Percentiles rank a stretch among this genome's conserved stretches.
These are phyloP conservation scores for Pestalotiopsis sp. DNA, from an alignment of 2,329 filamentous ascomycete species.

Conservation along the genomic window DNA sequence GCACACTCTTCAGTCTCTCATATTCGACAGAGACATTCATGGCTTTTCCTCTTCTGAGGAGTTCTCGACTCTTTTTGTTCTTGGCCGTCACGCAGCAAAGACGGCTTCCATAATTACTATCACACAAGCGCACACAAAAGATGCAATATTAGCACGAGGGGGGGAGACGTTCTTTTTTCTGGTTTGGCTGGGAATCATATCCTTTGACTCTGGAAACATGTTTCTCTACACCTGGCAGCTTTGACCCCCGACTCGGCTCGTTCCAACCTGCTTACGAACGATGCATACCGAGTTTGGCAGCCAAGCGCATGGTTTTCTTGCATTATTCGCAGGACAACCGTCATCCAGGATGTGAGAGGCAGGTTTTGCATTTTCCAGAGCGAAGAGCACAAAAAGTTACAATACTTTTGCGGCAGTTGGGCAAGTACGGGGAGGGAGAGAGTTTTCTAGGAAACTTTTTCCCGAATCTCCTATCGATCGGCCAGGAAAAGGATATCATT, in stretches of 20 bases:
- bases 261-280: not conserved
- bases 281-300: not conserved
- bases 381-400: not conserved
- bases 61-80: not conserved
- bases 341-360: not conserved
- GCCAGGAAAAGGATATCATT: not conserved
- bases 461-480: conserved; percentile 6
- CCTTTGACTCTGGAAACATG: not conserved
- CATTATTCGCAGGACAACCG: not conserved
- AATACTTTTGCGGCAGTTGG: not conserved
- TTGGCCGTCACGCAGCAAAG: not conserved
- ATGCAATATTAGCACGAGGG: not conserved
- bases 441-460: not conserved
- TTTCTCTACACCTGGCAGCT: not conserved
- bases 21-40: not conserved
- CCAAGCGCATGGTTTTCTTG: not conserved
- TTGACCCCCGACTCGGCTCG: not conserved
- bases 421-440: not conserved
- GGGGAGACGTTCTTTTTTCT: not conserved
- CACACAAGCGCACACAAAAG: not conserved
- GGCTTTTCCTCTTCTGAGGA: not conserved
- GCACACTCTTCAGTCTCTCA: not conserved
- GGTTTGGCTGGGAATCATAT: not conserved
- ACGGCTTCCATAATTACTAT: not conserved
- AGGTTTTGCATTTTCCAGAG: not conserved